Evolutionary conservation across 2,329 filamentous ascomycete genomes (phyloP).

Genomic region (Colletotrichum theobromicola): DNA sequence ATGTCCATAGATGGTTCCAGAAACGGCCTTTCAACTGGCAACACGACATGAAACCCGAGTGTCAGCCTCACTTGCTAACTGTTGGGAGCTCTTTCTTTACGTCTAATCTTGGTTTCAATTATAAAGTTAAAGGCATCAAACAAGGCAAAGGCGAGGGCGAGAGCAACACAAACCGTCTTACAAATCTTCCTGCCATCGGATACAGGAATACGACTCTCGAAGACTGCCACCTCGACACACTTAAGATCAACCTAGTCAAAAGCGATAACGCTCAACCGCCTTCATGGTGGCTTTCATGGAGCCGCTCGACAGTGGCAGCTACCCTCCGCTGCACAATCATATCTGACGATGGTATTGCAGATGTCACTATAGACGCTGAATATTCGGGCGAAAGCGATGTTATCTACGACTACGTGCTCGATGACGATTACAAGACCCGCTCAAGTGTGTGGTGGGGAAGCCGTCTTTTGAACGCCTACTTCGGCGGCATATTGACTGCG

Average conservation of each 20-base stretch:
- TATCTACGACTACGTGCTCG: neutral
- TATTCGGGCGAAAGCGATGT: neutral
- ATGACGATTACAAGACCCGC: neutral
- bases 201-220: neutral
- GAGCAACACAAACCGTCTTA: too few species aligned
- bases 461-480: neutral
- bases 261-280: neutral
- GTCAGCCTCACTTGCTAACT: neutral
- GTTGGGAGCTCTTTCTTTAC: neutral
- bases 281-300: neutral
- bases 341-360: neutral
- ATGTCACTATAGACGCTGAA: neutral
- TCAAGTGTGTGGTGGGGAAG: neutral
- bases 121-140: neutral
- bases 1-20: neutral
- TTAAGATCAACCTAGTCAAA: neutral
- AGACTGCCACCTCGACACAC: neutral
- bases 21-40: neutral
- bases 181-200: neutral
- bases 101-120: neutral
- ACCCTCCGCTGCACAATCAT: neutral
- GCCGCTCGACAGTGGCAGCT: neutral
- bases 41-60: neutral
- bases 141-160: neutral
- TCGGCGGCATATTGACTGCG: neutral